Base-by-base conservation (phyloP, 345 rosid genomes). In the Hevea brasiliensis region DNA sequence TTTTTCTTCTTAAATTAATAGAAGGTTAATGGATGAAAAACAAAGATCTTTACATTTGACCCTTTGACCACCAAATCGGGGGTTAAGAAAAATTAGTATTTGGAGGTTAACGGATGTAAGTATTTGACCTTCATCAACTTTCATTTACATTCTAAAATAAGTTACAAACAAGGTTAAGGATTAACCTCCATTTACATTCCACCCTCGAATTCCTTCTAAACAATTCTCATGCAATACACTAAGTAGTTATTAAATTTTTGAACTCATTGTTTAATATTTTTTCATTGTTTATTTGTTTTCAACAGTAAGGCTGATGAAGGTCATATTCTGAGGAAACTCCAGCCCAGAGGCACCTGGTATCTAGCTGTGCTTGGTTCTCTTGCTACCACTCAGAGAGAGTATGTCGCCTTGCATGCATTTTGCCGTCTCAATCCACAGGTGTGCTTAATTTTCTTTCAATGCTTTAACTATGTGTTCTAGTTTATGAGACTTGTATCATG, bases 301-400 rank as follows among this genome's bases (percentile, higher is more conserved):
- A 56, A 57, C 95, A 92, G 98, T 78, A 83, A 84, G 85, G 87
- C 68, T 74, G 94, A 86, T 17, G 97, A 93, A 63, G 93, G 87
- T 82, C 96, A 92, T 83, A 89, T 96, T 81, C 74, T 93, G 74
- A 81, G 88, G 89, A 96, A 93, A 82, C 90, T 96, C 77, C 97
- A 85, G 78, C 85, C 93, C 17, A 90, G 88, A 85, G 81, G 88
- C 72, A 83, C 82, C 60, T 96, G 99, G 99, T 89, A 83, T 84
- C 82, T 96, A 65, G 90, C 99, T 72, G 96, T 91, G 70, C 92
- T 96, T 59, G 99, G 99, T 76, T 93, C 99, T 47, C 96, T 96
- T 79, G 99, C 99, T 64, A 96, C 99, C 47, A 96, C 97, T 71
- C 99, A 96, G 84, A 88, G 99, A 54, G 99, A 96, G 84, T 96